phyloP scores from a whole-genome alignment of 768 basidiomycete species.

The Lentinula sp. region DNA sequence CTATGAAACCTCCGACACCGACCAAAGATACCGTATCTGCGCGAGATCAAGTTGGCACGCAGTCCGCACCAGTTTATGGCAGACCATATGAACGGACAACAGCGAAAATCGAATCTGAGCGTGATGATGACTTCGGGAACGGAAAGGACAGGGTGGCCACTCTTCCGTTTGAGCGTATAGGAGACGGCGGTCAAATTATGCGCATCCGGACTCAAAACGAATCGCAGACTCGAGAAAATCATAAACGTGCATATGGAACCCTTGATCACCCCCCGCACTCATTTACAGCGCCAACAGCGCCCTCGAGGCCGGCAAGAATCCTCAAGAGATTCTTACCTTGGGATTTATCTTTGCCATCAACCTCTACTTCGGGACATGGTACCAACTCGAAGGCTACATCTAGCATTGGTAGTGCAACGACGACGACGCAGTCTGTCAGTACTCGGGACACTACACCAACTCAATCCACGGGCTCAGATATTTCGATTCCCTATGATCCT shows the following conservation, averaged over 20 bases:
- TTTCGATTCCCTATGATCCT: not conserved
- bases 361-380: not conserved
- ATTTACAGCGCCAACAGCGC: not conserved
- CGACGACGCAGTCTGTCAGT: not conserved
- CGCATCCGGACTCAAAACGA: not conserved
- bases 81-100: not conserved
- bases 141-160: not conserved
- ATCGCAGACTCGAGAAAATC: not conserved
- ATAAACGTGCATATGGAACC: not conserved
- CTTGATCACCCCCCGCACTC: not conserved
- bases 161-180: not conserved
- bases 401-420: not conserved
- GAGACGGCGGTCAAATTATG: not conserved
- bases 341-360: not conserved
- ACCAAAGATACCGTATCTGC: not conserved
- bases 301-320: not conserved
- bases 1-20: not conserved
- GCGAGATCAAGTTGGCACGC: not conserved
- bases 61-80: not conserved
- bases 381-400: not conserved
- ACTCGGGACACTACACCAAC: not conserved
- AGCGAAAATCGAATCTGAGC: not conserved
- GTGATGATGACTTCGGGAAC: not conserved
- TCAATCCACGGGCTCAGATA: not conserved
- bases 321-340: slow-evolving; percentile 4